Evolutionary conservation across 225 moss, liverwort and hornwort species (phyloP), one percentile per base, ranked within the genome.

Genomic region (Pseudisothecium myosuroides): DNA sequence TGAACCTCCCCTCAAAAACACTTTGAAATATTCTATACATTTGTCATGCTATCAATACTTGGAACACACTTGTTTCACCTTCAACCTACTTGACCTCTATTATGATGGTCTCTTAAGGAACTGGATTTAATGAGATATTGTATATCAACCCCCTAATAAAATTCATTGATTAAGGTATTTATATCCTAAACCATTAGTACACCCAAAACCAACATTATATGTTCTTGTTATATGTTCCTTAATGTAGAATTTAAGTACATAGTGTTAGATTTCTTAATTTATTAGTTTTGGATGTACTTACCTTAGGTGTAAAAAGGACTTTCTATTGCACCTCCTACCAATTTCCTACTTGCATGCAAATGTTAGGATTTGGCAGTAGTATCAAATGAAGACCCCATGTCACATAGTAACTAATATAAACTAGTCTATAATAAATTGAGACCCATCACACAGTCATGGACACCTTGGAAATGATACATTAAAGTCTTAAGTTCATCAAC

Each of bases 121-220:
- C 14, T 0, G 13, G 0, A 72, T 43, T 27, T 9, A 72, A 2
- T 1, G 23, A 7, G 8, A 39, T 23, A 12, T 0, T 13, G 1
- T 69, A 2, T 24, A 41, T 69, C 5, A 24, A 4, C 14, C 4
- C 4, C 14, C n/a, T n/a, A n/a, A 43, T 72, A 27, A 43, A 72
- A 71, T 7, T 24, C 14, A 3, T 8, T 7, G 0, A 39, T 26
- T 26, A 41, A 39, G 0, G 7, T 23, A 22, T 68, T 0, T 4
- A 39, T 6, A 67, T 6, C 7, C 12, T 1, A 24, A 69, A 43
- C 5, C 43, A 72, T 16, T 27, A 8, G 1, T 43, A 9, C 5
- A 72, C 1, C 15, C 9, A 26, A 43, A 43, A 43, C 5, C 16
- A 72, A 26, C 27, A 72, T 15, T 72, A 72, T 27, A 1, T 43